A percentile compares a stretch with the other conserved stretches of the same genome.
Conservation (phyloP, 495 filamentous ascomycete genomes). For the Penicillium atrosanguineum region DNA sequence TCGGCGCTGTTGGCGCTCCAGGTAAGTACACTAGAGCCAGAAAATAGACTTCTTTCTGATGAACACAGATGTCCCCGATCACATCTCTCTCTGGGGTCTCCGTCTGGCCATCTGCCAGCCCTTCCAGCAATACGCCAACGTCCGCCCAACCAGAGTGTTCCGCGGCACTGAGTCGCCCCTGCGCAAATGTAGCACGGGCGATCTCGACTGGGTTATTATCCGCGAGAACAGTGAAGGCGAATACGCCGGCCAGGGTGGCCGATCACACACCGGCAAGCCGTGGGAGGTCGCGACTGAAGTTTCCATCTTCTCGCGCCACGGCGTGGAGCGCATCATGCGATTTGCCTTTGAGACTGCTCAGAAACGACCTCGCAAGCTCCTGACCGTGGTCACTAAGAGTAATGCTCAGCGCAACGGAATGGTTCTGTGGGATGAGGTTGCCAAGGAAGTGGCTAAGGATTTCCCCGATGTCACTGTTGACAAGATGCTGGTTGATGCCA, state of each 20-base stretch:
- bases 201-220: constrained; percentile 56
- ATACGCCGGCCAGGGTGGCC: constrained; percentile 56
- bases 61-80: constrained; percentile 52
- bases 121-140: constrained; percentile 56
- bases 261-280: constrained; percentile 46
- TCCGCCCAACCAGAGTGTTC: constrained; percentile 51
- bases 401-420: constrained; percentile 58
- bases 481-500: constrained; percentile 61
- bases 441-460: constrained; percentile 41
- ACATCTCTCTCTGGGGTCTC: constrained; percentile 56
- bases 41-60: constrained; percentile 1
- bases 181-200: constrained; percentile 35
- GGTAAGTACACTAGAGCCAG: constrained; percentile 26
- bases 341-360: constrained; percentile 54
- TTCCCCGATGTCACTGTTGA: constrained; percentile 54
- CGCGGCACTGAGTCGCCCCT: constrained; percentile 50
- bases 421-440: constrained; percentile 58
- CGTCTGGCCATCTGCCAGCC: constrained; percentile 54
- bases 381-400: constrained; percentile 59
- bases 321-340: constrained; percentile 54
- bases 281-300: constrained; percentile 56
- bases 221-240: constrained; percentile 60
- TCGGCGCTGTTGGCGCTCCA: constrained; percentile 55
- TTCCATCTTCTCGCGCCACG: constrained; percentile 53
- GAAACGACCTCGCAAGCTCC: constrained; percentile 43